phyloP scores from a whole-genome alignment of 306 rosid genomes.

The Mimosa bimucronata region DNA sequence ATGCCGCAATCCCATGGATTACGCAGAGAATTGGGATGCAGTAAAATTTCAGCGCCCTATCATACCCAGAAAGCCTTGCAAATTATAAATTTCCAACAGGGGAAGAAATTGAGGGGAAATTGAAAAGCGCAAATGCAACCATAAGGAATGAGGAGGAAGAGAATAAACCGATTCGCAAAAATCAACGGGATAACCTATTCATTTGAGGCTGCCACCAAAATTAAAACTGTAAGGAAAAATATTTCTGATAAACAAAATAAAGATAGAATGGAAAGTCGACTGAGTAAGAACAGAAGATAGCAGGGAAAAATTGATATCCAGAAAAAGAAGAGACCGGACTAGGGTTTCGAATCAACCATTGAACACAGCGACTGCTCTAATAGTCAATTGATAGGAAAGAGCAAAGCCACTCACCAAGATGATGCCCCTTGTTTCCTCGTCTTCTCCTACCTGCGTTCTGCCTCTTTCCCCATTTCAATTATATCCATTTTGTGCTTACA shows the following conservation, averaged over 20 bases:
- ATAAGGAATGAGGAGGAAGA: neutral
- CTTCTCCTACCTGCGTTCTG: neutral
- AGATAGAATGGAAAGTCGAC: neutral
- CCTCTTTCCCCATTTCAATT: no score
- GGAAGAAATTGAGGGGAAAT: no score
- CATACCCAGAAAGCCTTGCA: neutral
- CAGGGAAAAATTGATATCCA: neutral
- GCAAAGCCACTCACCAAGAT: no score
- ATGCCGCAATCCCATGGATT: neutral
- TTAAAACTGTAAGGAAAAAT: neutral
- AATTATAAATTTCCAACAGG: neutral
- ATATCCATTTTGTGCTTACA: no score
- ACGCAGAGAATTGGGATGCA: neutral
- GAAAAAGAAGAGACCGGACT: neutral
- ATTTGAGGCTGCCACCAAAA: neutral
- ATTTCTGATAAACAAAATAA: neutral
- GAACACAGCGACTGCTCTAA: neutral
- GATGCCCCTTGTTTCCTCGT: neutral
- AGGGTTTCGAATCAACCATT: neutral
- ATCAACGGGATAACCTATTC: neutral
- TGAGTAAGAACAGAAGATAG: neutral
- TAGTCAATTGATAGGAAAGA: neutral
- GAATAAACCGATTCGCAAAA: neutral
- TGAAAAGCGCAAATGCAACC: neutral
- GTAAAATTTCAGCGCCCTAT: neutral